These are phyloP conservation scores for Pseudogymnoascus sp. DNA, from an alignment of 2,329 filamentous ascomycete genomes.

Conservation along the genomic window DNA sequence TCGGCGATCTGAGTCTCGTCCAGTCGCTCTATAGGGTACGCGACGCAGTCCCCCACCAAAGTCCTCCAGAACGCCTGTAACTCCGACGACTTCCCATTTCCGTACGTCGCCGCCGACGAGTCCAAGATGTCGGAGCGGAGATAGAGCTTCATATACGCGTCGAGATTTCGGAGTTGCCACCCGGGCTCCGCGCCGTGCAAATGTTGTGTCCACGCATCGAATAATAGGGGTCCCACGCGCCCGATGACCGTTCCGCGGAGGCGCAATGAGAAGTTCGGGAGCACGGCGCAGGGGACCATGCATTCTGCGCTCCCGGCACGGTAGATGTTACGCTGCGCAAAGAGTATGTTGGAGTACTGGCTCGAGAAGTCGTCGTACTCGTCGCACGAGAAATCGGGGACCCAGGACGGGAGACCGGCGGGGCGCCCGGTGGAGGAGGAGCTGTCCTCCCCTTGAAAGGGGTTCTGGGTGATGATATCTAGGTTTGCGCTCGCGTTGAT, in stretches of 20 bases:
- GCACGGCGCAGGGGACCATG: neutral
- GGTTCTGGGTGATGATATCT: constrained; percentile 18
- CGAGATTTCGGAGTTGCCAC: neutral
- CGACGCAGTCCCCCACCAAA: constrained; percentile 13
- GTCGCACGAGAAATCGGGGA: constrained; percentile 1
- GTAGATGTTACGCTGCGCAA: constrained; percentile 6
- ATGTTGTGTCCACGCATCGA: neutral
- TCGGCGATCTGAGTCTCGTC: neutral
- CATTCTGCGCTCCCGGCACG: neutral
- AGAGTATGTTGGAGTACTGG: neutral
- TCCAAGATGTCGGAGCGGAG: neutral
- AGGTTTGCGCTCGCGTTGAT: constrained; percentile 39
- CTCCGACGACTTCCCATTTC: neutral
- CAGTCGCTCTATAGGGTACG: constrained; percentile 12
- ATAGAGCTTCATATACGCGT: neutral
- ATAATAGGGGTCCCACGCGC: neutral
- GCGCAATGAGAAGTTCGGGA: neutral
- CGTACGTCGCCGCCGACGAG: neutral
- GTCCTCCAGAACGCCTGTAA: constrained; percentile 14
- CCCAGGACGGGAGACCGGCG: neutral
- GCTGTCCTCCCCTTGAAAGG: constrained; percentile 11
- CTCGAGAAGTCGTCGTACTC: neutral
- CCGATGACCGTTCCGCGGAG: neutral
- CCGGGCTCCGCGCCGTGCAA: neutral
- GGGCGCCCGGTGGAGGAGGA: constrained; percentile 10